These are phyloP conservation scores for Alternaria infectoria DNA, from an alignment of 2,329 filamentous ascomycete species.

Conservation along the genomic window DNA sequence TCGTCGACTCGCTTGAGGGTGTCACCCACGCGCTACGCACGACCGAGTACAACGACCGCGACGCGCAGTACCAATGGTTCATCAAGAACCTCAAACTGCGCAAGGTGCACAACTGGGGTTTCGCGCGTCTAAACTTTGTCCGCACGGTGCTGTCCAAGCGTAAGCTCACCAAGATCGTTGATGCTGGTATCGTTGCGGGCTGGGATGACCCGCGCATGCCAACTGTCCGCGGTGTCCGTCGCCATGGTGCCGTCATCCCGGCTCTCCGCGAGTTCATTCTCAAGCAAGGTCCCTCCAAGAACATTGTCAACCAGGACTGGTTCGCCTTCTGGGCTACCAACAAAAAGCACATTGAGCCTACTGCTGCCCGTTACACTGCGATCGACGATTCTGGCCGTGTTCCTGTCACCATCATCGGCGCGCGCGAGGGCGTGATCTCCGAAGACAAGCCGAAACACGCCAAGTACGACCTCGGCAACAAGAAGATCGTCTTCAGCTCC, in stretches of 20 bases:
- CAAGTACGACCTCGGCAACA: conserved; percentile 87
- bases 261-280: conserved; percentile 84
- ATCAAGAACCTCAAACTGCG: conserved; percentile 74
- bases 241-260: conserved; percentile 78
- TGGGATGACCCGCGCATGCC: conserved; percentile 91
- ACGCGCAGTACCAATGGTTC: conserved; percentile 88
- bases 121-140: conserved; percentile 83
- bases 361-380: conserved; percentile 56
- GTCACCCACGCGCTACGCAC: conserved; percentile 84
- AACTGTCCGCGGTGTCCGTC: conserved; percentile 78
- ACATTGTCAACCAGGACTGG: conserved; percentile 86
- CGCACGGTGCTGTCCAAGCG: conserved; percentile 83
- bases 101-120: conserved; percentile 84
- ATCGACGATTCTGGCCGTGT: conserved; percentile 75
- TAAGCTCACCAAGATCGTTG: conserved; percentile 83
- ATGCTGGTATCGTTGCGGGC: conserved; percentile 76
- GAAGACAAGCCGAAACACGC: conserved; percentile 85
- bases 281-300: conserved; percentile 82
- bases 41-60: conserved; percentile 86
- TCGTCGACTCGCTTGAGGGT: conserved; percentile 80
- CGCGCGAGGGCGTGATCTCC: conserved; percentile 59
- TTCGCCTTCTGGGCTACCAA: conserved; percentile 64
- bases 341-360: conserved; percentile 60
- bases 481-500: conserved; percentile 81
- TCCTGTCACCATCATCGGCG: conserved; percentile 71